phyloP scores from a whole-genome alignment of 2,329 filamentous ascomycete species.

The Gaeumannomyces sp. region DNA sequence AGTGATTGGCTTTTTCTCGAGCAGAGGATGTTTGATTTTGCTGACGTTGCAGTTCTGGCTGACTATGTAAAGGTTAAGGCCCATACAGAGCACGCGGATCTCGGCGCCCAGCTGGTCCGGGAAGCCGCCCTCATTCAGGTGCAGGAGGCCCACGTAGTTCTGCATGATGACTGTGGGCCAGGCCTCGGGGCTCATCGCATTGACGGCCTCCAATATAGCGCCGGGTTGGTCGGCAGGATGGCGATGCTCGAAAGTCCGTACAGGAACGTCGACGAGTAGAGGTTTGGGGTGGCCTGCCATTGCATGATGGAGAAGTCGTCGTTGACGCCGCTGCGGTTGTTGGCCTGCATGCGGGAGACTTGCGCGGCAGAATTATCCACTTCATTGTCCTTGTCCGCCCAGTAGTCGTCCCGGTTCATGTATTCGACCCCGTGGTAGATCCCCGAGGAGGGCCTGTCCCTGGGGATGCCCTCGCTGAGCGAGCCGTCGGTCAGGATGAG shows the following conservation, averaged over 20 bases:
- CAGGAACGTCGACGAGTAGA: neutral
- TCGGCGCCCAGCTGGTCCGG: neutral
- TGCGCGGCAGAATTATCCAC: neutral
- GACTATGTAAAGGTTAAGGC: constrained; percentile 1
- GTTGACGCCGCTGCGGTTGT: neutral
- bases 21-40: neutral
- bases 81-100: neutral
- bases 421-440: neutral
- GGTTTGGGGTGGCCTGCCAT: neutral
- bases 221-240: neutral
- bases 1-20: neutral
- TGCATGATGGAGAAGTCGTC: neutral
- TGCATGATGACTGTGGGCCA: neutral
- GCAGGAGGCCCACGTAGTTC: neutral
- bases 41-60: neutral
- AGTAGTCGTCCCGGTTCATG: constrained; percentile 2
- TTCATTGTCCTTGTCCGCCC: neutral
- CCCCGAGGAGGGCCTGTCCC: neutral
- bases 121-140: neutral
- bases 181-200: neutral
- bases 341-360: neutral
- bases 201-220: neutral
- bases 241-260: neutral
- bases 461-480: neutral
- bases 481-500: neutral